Evolutionary conservation across 495 filamentous ascomycete genomes (phyloP).

Genomic region (Neurospora sp.): DNA sequence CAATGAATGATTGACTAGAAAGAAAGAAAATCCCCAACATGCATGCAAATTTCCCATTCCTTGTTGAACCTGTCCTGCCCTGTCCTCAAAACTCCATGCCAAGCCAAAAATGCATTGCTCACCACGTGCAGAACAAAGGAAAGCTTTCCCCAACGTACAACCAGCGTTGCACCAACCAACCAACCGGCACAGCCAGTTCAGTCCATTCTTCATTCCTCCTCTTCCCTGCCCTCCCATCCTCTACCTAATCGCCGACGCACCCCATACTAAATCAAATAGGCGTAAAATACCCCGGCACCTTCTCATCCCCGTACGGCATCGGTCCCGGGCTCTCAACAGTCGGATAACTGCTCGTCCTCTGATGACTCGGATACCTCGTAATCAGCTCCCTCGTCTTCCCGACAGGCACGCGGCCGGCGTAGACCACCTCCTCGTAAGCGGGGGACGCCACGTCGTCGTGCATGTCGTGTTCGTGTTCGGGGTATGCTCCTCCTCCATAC

Average conservation of each 20-base stretch:
- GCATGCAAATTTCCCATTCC: not conserved
- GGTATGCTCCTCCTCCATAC: not conserved
- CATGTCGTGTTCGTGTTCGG: not conserved
- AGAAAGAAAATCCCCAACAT: not conserved
- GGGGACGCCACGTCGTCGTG: not conserved
- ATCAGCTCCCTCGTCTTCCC: constrained; percentile 7
- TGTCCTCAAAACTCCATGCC: no score
- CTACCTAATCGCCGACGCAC: not conserved
- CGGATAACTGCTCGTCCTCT: constrained; percentile 23
- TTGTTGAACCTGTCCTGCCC: no score
- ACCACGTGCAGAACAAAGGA: no score
- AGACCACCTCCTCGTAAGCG: constrained; percentile 11
- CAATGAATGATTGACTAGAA: not conserved
- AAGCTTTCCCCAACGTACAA: no score
- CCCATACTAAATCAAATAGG: not conserved
- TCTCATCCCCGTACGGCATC: not conserved
- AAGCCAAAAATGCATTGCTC: no score
- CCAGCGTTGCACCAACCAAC: no score
- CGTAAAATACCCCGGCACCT: not conserved
- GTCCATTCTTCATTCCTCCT: not conserved
- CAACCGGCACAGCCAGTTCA: not conserved
- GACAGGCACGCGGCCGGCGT: constrained; percentile 14
- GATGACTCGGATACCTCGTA: constrained; percentile 15
- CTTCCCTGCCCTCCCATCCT: not conserved
- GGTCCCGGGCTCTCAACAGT: constrained; percentile 5